phyloP scores from a whole-genome alignment of 148 eudicot genomes.

The Fagopyrum esculentum region DNA sequence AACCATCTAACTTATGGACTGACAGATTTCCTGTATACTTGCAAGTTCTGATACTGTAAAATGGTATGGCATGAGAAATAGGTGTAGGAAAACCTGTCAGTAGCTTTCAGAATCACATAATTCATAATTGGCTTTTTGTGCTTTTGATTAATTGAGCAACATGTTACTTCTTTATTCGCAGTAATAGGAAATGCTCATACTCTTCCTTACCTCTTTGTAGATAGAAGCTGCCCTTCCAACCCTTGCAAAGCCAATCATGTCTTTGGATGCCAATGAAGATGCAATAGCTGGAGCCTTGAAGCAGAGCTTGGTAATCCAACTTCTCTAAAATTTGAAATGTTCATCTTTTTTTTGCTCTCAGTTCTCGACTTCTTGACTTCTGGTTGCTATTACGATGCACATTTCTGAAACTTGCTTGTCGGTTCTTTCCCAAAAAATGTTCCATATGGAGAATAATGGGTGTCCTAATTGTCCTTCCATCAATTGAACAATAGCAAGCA shows the following conservation, averaged over 20 bases:
- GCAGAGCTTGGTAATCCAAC: constrained; percentile 75
- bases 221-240: constrained; percentile 89
- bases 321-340: neutral
- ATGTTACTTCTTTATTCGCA: neutral
- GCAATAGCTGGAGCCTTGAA: constrained; percentile 88
- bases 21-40: neutral
- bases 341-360: neutral
- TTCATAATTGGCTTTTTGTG: neutral
- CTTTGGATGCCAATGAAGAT: constrained; percentile 95
- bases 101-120: neutral
- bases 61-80: neutral
- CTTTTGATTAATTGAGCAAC: neutral
- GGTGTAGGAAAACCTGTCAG: neutral
- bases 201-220: constrained; percentile 26
- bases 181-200: constrained; percentile 8
- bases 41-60: neutral
- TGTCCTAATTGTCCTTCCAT: neutral
- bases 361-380: neutral
- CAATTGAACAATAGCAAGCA: neutral
- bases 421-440: neutral
- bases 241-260: constrained; percentile 90
- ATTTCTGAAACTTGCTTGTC: neutral
- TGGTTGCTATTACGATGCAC: neutral
- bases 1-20: neutral
- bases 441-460: neutral